A percentile compares a stretch with the other conserved stretches of the same genome.
Evolutionary conservation across 2,329 filamentous ascomycete species (phyloP).

Genomic region (Fusarium ramigenum): DNA sequence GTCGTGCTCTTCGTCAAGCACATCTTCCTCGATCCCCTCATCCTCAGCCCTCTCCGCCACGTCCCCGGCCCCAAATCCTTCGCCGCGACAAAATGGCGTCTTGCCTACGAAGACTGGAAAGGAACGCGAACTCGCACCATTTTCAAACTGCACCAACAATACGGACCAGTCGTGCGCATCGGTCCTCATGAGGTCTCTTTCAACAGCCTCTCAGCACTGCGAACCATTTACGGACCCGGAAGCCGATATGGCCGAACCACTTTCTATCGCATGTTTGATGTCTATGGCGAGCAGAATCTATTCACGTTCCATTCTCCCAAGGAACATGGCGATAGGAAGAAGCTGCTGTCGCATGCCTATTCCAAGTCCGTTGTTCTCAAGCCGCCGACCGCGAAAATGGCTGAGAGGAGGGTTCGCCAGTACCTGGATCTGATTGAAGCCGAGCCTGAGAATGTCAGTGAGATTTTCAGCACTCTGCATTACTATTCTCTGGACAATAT

Average conservation of each 20-base stretch:
- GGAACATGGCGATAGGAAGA: slow-evolving; percentile 61
- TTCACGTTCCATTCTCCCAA: slow-evolving; percentile 59
- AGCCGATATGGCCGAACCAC: slow-evolving; percentile 58
- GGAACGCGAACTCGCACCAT: slow-evolving; percentile 55
- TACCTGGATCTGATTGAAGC: slow-evolving; percentile 21
- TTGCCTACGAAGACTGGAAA: slow-evolving; percentile 55
- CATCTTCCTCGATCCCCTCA: slow-evolving; percentile 9
- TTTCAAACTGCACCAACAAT: slow-evolving; percentile 53
- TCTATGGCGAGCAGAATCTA: slow-evolving; percentile 60
- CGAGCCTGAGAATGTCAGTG: slow-evolving; percentile 18
- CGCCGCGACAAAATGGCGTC: slow-evolving; percentile 55
- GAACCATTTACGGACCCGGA: slow-evolving; percentile 64
- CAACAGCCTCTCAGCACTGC: slow-evolving; percentile 54
- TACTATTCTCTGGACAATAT: slow-evolving; percentile 34
- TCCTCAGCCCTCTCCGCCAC: slow-evolving; percentile 3
- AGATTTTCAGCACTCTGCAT: slow-evolving; percentile 30
- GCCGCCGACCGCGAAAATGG: slow-evolving; percentile 6
- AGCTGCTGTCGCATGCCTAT: slow-evolving; percentile 61
- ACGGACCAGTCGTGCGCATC: slow-evolving; percentile 59
- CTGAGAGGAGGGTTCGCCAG: slow-evolving; percentile 28
- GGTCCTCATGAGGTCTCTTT: slow-evolving; percentile 57
- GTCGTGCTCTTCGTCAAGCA: slow-evolving; percentile 8
- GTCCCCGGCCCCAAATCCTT: slow-evolving; percentile 52
- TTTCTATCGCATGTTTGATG: slow-evolving; percentile 67
- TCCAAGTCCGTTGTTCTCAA: slow-evolving; percentile 57